Evolutionary conservation across 768 basidiomycete genomes (phyloP).

Genomic region (Cubamyces lactineus): DNA sequence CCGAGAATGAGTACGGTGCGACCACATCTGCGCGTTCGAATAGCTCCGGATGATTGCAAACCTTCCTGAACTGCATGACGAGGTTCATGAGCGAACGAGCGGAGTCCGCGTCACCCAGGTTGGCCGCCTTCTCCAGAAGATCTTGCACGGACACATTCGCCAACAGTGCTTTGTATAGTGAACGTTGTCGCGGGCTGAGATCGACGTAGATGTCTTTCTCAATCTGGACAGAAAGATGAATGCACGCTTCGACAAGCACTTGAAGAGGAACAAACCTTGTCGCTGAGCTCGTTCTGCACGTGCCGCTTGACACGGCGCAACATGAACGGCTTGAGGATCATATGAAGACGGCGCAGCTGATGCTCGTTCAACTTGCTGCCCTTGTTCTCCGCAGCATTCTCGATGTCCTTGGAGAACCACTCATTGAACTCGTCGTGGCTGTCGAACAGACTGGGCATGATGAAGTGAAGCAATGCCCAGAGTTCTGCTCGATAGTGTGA

Average conservation of each 20-base stretch:
- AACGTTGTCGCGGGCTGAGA: conserved; percentile 88
- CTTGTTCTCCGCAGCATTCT: conserved; percentile 91
- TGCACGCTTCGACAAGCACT: neutral
- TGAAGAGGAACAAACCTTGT: conserved; percentile 70
- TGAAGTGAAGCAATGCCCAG: conserved; percentile 98
- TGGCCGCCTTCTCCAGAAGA: conserved; percentile 89
- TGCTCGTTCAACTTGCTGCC: conserved; percentile 92
- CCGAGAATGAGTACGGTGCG: conserved; percentile 88
- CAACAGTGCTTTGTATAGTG: conserved; percentile 85
- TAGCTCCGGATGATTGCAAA: conserved; percentile 97
- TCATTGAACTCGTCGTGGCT: conserved; percentile 99
- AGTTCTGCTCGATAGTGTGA: conserved; percentile 60
- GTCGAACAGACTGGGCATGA: conserved; percentile 99
- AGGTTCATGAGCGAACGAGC: conserved; percentile 97
- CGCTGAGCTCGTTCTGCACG: conserved; percentile 99
- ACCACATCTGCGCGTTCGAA: conserved; percentile 97
- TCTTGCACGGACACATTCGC: conserved; percentile 95
- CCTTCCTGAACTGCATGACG: conserved; percentile 99
- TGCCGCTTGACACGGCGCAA: conserved; percentile 94
- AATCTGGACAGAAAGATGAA: conserved; percentile 57
- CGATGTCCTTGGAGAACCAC: conserved; percentile 99
- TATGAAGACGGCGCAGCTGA: conserved; percentile 92
- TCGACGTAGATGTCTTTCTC: conserved; percentile 96
- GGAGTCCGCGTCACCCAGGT: conserved; percentile 87
- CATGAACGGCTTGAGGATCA: conserved; percentile 99